phyloP scores from a whole-genome alignment of 73 alveolate genomes.

The Paramecium octaurelia region DNA sequence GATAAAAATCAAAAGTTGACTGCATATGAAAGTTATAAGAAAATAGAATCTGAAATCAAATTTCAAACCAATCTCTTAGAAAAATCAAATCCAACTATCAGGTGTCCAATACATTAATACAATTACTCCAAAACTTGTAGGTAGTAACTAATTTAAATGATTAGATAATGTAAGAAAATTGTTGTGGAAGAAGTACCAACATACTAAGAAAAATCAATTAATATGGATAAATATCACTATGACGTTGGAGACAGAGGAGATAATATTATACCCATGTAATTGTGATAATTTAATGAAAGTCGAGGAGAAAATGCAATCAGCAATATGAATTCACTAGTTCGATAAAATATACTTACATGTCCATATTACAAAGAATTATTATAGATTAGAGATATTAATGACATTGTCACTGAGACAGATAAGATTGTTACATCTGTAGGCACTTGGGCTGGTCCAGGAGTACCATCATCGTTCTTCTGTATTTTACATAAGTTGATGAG shows the following conservation, averaged over 20 bases:
- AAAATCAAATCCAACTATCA: background rate
- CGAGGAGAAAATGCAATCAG: constrained; percentile 28
- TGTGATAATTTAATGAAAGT: background rate
- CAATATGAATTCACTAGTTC: constrained; percentile 72
- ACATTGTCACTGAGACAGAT: constrained; percentile 75
- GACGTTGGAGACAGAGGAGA: constrained; percentile 37
- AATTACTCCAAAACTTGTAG: constrained; percentile 41
- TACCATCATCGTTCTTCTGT: constrained; percentile 86
- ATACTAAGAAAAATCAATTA: background rate
- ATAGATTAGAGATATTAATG: constrained; percentile 65
- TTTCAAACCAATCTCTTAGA: background rate
- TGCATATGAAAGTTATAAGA: constrained; percentile 31
- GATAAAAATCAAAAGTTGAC: constrained; percentile 46
- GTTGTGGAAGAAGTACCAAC: background rate
- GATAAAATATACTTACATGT: constrained; percentile 69
- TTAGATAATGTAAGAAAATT: constrained; percentile 34
- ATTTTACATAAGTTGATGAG: constrained; percentile 74
- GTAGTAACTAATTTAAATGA: background rate
- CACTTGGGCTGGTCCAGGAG: constrained; percentile 85
- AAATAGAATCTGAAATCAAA: constrained; percentile 5
- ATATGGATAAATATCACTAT: constrained; percentile 45
- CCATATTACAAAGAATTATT: constrained; percentile 78
- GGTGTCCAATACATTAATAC: constrained; percentile 30
- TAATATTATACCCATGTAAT: constrained; percentile 2
- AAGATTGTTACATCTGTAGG: constrained; percentile 74